phyloP scores from a whole-genome alignment of 2,329 filamentous ascomycete genomes.

The Calonectria pteridis region DNA sequence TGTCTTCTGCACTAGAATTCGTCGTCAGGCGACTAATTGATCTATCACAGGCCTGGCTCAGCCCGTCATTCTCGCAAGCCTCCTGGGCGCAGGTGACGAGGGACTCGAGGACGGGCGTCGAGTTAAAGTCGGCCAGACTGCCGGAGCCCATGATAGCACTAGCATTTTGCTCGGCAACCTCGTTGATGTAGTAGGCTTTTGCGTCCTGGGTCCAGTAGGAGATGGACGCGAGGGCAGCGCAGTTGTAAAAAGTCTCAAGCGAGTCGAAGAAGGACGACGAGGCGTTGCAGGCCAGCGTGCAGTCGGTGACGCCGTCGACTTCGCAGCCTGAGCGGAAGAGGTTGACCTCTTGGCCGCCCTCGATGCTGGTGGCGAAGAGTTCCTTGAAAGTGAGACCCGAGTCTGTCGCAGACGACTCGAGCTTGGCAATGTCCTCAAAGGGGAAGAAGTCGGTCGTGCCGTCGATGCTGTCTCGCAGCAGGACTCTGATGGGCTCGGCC shows the following conservation, averaged over 20 bases:
- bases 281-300: constrained; percentile 49
- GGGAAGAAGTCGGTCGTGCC: constrained; percentile 53
- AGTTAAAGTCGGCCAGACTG: constrained; percentile 48
- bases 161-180: constrained; percentile 52
- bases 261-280: constrained; percentile 49
- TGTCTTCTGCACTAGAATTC: constrained; percentile 43
- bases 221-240: constrained; percentile 51
- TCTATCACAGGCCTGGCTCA: constrained; percentile 48
- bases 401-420: constrained; percentile 43
- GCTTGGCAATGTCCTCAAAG: constrained; percentile 50
- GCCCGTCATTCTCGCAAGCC: constrained; percentile 50
- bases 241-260: constrained; percentile 55
- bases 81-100: constrained; percentile 52
- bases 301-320: constrained; percentile 46
- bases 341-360: constrained; percentile 48
- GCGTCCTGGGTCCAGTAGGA: constrained; percentile 50
- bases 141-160: constrained; percentile 52
- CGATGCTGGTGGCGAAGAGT: constrained; percentile 50
- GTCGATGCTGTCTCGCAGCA: constrained; percentile 46
- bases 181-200: constrained; percentile 45
- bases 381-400: constrained; percentile 49
- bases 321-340: constrained; percentile 51
- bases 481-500: constrained; percentile 43
- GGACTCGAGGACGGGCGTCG: constrained; percentile 45
- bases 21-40: constrained; percentile 44